A percentile compares a stretch with the other conserved stretches of the same genome.
phyloP scores from a whole-genome alignment of 768 basidiomycete genomes.

The Psilocybe sp. region DNA sequence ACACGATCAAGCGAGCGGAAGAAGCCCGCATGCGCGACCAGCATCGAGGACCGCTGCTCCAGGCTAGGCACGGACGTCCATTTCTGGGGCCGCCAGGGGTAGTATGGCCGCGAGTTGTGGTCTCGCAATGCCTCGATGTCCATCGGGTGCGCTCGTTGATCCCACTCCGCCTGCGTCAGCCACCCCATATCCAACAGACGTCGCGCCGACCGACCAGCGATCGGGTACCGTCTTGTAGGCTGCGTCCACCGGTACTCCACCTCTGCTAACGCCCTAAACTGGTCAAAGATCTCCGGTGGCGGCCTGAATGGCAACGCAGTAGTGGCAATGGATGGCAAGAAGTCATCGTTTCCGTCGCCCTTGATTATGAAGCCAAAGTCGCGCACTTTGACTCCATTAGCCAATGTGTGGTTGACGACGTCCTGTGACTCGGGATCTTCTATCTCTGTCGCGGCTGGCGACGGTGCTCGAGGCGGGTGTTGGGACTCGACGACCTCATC shows the following conservation, averaged over 20 bases:
- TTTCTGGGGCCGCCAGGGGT: slow-evolving; percentile 16
- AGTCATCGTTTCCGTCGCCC: too few species aligned
- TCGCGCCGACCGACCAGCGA: slow-evolving; percentile 34
- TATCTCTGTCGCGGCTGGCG: too few species aligned
- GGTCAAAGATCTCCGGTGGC: slow-evolving; percentile 38
- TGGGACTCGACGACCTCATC: too few species aligned
- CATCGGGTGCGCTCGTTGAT: slow-evolving; percentile 24
- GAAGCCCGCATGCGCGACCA: slow-evolving; percentile 4
- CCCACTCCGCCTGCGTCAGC: slow-evolving; percentile 32
- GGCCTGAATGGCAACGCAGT: slow-evolving; percentile 7
- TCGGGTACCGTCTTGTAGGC: slow-evolving; percentile 24
- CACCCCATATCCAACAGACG: slow-evolving; percentile 38
- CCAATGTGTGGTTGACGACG: too few species aligned
- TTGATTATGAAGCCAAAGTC: too few species aligned
- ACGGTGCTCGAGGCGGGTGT: too few species aligned
- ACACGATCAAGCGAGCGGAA: slow-evolving; percentile 11
- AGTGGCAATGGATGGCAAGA: not conserved
- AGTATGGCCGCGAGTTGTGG: slow-evolving; percentile 18
- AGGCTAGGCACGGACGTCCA: slow-evolving; percentile 5
- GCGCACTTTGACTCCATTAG: too few species aligned
- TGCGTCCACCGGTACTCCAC: slow-evolving; percentile 36
- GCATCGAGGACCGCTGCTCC: slow-evolving; percentile 9
- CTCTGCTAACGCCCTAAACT: slow-evolving; percentile 32
- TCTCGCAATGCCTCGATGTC: slow-evolving; percentile 32
- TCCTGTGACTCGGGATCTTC: too few species aligned